Base-by-base conservation (phyloP, 768 basidiomycete species). In the Lepiota brunneoincarnata region DNA sequence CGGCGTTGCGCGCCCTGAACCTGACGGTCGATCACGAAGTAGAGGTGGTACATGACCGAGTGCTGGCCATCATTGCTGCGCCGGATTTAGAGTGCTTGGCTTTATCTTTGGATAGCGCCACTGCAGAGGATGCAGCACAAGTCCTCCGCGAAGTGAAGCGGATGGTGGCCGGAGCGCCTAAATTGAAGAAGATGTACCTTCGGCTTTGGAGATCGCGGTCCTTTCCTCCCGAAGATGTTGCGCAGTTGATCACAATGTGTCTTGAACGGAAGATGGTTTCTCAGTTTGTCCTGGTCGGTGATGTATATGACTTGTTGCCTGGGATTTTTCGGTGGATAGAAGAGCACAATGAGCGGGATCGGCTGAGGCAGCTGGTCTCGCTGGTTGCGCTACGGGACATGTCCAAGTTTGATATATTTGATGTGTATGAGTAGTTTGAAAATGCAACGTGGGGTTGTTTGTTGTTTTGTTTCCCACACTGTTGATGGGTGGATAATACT, bases 401-500 rank as follows among this genome's bases (percentile, higher is more conserved):
- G 47, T 23, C 35, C 47, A 38, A 49, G 47, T 49, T 49, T 38
- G 35, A 49, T 21, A 14, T 21, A 14, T 38, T 49, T 31, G 31
- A 31, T 31, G 31, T 31, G 7, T 31, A 31, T 31, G 11, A 6
- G 11, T 9, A 31, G 11, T 31, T 9, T 4, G 31, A 14, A 31
- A 34, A 35, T 31, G 35, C 17, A 46, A 14, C 15, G 15, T 7
- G 15, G 10, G 12, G 2, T 15, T 24, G 20, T 18, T 9, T 31
- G 14, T 15, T 53, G 46, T 44, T 18, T 9, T 31, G 14, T 15
- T 53, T 54, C 52, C 17, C 52, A 54, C 52, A 45, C 35, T n/a
- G 39, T 17, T 46, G 51, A 53, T 53, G 51, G 50, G 34, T 24
- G 43, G 51, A 53, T 46, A 54, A 53, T 9, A 21, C 38, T 31